Base-by-base conservation (phyloP, 2,329 filamentous ascomycete species). In the Venturia asperata region DNA sequence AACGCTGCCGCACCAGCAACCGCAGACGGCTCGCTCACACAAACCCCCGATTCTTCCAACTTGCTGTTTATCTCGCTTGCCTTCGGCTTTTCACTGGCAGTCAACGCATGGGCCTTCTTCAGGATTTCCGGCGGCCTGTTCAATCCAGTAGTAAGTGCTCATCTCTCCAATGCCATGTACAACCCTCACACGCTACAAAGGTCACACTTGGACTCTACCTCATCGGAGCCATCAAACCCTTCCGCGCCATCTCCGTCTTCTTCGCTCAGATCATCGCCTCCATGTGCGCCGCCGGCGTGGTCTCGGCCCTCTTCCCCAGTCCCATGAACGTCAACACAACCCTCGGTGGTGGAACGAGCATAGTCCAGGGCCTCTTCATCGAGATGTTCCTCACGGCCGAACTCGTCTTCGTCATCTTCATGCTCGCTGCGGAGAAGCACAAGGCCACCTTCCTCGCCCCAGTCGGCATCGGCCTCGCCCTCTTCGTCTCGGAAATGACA, bases 381-480 rank as follows among this genome's bases (percentile, higher is more conserved):
- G 80, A 82, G 67, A 79, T 80, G 68, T 73, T 82, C 39, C 71
- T 82, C 19, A 82, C 80, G 2, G 77, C 78, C 13, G 77, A 82
- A 67, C 68, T 82, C 10, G 62, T 64, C 62, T 66, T 66, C 52
- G 58, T 62, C 17, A 65, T 66, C 62, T 66, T 76, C 71, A 76
- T 77, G 75, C 71, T 77, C 19, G 75, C 75, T 6, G 75, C 75
- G 2, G 75, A 77, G 67, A 77, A 77, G 69, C 75, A 77, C 72
- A 77, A 77, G 67, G 74, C 73, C 66, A 77, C 75, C 6, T 77
- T 74, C 68, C 70, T 77, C 34, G 75, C 75, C 9, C 75, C 75
- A 0, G 69, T 77, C 47, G 75, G 74, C 34, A 74, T 68, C 61
- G 67, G 67, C 21, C 61, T 67, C 5, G 39, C 65, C 17, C 62